These are phyloP conservation scores for Lecanicillium sp. DNA, from an alignment of 2,329 filamentous ascomycete species.

Conservation along the genomic window DNA sequence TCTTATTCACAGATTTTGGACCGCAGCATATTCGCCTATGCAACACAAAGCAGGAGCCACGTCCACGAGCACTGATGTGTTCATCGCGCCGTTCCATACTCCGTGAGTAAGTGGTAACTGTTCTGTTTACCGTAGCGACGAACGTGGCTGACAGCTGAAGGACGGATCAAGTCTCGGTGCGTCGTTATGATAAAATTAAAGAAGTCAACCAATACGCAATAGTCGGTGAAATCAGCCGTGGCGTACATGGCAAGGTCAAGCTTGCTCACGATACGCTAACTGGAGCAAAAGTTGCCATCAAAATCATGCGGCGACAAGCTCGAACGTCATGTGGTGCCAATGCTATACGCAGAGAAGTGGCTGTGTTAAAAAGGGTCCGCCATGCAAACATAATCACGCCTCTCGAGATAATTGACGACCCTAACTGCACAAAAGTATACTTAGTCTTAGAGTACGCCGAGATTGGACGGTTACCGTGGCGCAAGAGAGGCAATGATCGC, in stretches of 20 bases:
- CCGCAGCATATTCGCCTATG: too few species aligned
- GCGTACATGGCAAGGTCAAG: constrained; percentile 2
- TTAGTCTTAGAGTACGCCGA: not conserved
- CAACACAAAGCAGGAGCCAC: too few species aligned
- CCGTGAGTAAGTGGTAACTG: not conserved
- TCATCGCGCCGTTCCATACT: too few species aligned
- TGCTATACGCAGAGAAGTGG: constrained; percentile 1
- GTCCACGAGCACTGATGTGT: too few species aligned
- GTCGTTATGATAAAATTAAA: not conserved
- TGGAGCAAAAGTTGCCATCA: not conserved
- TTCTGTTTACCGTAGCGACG: not conserved
- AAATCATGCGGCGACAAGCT: not conserved
- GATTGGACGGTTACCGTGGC: constrained; percentile 1
- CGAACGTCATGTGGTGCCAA: not conserved
- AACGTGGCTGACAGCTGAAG: too few species aligned
- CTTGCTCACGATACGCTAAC: constrained; percentile 1
- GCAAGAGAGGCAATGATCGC: not conserved
- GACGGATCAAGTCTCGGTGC: not conserved
- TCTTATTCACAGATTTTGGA: too few species aligned
- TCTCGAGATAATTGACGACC: constrained; percentile 1
- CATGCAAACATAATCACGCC: not conserved
- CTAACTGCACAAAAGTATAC: not conserved
- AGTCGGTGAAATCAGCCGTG: constrained; percentile 1
- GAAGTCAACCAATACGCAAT: constrained; percentile 2
- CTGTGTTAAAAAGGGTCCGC: constrained; percentile 1